Conservation (phyloP, 1,284 basidiomycete genomes). For the Cryptococcus sp. region DNA sequence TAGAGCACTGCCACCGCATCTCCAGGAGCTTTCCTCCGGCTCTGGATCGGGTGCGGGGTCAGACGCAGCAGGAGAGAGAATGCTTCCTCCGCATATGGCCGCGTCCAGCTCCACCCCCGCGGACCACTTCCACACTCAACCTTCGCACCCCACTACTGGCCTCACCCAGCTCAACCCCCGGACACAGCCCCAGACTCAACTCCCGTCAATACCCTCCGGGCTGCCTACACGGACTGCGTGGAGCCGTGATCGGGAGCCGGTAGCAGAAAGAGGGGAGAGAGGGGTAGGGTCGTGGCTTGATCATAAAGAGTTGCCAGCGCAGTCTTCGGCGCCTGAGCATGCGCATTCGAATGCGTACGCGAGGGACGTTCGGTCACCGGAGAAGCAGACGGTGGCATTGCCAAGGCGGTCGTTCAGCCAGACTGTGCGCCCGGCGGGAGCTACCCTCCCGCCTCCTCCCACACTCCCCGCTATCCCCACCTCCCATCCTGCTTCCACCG, state of each 20-base stretch:
- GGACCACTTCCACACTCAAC: no score
- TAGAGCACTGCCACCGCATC: conserved; percentile 23
- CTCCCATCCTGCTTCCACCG: neutral
- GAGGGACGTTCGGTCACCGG: conserved; percentile 9
- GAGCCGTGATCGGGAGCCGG: conserved; percentile 11
- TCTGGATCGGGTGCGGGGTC: no score
- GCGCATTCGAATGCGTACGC: no score
- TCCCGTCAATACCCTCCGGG: conserved; percentile 1
- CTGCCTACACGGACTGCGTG: conserved; percentile 13
- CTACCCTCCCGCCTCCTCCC: neutral
- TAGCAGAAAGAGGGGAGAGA: no score
- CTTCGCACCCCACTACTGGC: no score
- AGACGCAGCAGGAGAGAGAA: conserved; percentile 16
- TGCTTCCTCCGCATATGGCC: conserved; percentile 41
- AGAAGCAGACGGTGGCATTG: conserved; percentile 12
- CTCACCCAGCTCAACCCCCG: no score
- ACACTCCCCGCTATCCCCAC: neutral
- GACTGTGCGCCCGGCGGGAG: neutral
- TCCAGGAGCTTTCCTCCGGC: conserved; percentile 1
- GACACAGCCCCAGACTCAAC: neutral
- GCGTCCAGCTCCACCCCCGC: neutral
- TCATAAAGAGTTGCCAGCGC: neutral
- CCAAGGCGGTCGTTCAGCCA: conserved; percentile 20
- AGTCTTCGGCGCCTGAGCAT: neutral
- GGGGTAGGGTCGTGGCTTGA: no score